Conservation (phyloP, 345 rosid species). For the Dovyalis caffra region DNA sequence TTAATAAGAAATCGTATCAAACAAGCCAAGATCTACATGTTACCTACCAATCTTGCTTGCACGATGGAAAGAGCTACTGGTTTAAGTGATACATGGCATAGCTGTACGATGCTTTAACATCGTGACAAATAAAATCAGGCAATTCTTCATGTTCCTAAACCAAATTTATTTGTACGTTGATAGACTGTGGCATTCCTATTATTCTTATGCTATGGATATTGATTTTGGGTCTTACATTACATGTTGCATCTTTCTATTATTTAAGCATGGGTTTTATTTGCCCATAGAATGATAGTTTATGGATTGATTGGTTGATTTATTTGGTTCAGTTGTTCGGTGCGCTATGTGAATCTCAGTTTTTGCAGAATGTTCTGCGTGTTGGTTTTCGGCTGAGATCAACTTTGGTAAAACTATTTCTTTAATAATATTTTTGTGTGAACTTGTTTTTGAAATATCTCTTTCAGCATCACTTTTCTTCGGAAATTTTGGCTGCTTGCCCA, state of each 20-base stretch:
- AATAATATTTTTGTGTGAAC: neutral
- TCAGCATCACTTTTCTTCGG: conserved; percentile 8
- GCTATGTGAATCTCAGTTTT: conserved; percentile 34
- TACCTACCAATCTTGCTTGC: neutral
- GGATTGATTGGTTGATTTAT: conserved; percentile 16
- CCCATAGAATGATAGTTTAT: neutral
- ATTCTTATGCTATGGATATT: neutral
- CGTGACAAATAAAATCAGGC: too few relatives aligned
- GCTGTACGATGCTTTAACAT: neutral
- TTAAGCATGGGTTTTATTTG: neutral
- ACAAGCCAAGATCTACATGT: neutral
- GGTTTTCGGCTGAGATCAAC: conserved; percentile 33
- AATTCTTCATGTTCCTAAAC: too few relatives aligned
- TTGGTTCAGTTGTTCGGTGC: conserved; percentile 49
- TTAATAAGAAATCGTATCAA: too few relatives aligned
- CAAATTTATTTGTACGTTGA: neutral
- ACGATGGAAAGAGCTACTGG: neutral
- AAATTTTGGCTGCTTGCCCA: neutral
- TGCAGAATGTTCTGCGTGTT: conserved; percentile 34
- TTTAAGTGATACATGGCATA: neutral
- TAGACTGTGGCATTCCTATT: neutral
- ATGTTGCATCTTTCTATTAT: neutral
- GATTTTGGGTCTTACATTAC: neutral
- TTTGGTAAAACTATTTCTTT: conserved; percentile 21
- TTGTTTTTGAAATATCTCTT: neutral